phyloP scores from a whole-genome alignment of 768 basidiomycete species.

The Phylloporus rhodoxanthus region DNA sequence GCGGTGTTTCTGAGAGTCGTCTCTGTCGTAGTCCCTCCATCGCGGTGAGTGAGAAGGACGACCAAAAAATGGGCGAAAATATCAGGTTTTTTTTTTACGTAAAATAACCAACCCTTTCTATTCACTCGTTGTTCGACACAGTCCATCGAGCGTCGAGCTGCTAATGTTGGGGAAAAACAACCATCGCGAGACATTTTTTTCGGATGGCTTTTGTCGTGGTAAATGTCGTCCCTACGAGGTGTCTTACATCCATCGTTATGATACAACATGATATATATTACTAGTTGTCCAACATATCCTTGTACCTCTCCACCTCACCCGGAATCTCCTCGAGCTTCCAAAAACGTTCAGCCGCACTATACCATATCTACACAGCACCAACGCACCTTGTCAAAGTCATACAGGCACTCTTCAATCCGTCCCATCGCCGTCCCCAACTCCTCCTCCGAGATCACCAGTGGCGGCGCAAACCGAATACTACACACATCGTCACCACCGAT shows the following conservation, averaged over 20 bases:
- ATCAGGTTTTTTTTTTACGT: background rate
- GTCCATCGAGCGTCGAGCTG: slow-evolving; percentile 44
- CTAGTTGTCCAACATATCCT: too few species aligned
- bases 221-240: slow-evolving; percentile 57
- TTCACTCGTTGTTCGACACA: slow-evolving; percentile 44
- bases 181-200: slow-evolving; percentile 44
- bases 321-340: slow-evolving; percentile 54
- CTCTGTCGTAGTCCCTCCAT: slow-evolving; percentile 28
- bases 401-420: slow-evolving; percentile 71
- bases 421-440: slow-evolving; percentile 70
- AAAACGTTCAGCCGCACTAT: background rate
- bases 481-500: background rate
- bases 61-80: background rate
- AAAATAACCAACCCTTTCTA: slow-evolving; percentile 29
- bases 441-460: slow-evolving; percentile 86
- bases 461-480: slow-evolving; percentile 95
- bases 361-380: background rate
- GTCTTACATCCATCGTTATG: too few species aligned
- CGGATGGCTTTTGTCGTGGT: slow-evolving; percentile 40
- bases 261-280: too few species aligned
- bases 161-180: slow-evolving; percentile 47
- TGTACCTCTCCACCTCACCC: slow-evolving; percentile 53
- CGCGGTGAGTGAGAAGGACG: background rate
- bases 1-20: slow-evolving; percentile 1
- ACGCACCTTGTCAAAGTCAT: slow-evolving; percentile 74